These are phyloP conservation scores for Microbotryum scabiosae DNA, from an alignment of 1,284 basidiomycete species.

Conservation along the genomic window DNA sequence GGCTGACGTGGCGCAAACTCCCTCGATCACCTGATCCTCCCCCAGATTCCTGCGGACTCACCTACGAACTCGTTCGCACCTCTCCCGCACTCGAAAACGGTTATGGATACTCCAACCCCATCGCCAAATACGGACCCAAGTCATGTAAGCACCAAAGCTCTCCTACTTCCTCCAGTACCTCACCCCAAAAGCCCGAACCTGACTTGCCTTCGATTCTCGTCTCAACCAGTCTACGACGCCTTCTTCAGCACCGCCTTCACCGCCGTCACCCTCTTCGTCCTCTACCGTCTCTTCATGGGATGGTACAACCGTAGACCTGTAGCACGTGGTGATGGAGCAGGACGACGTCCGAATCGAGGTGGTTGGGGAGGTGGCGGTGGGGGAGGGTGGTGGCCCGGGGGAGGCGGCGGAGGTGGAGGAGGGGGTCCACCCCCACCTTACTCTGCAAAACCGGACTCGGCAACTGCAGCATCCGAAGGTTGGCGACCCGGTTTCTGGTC, in stretches of 20 bases:
- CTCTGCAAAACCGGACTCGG: conserved; percentile 44
- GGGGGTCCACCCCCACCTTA: conserved; percentile 68
- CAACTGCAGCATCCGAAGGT: conserved; percentile 33
- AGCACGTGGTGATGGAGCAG: conserved; percentile 27
- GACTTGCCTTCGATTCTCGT: no score
- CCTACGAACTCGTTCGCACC: conserved; percentile 65
- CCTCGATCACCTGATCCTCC: neutral
- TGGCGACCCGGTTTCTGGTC: conserved; percentile 71
- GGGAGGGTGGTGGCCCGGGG: conserved; percentile 32
- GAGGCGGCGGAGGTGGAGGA: conserved; percentile 36
- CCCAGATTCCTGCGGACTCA: conserved; percentile 68
- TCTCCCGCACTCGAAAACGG: conserved; percentile 37
- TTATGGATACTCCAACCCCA: conserved; percentile 39
- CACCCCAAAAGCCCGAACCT: no score
- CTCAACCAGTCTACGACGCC: conserved; percentile 43
- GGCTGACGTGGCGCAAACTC: no score
- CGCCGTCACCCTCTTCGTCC: conserved; percentile 51
- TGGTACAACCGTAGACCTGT: neutral
- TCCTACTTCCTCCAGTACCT: no score
- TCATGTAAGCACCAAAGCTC: conserved; percentile 26
- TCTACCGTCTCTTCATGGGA: conserved; percentile 34
- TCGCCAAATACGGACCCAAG: conserved; percentile 41
- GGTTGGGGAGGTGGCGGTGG: conserved; percentile 47
- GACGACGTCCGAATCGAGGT: conserved; percentile 32
- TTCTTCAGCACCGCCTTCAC: conserved; percentile 50